A percentile compares a stretch with the other conserved stretches of the same genome.
phyloP scores from a whole-genome alignment of 345 rosid species.

The Theobroma cacao region DNA sequence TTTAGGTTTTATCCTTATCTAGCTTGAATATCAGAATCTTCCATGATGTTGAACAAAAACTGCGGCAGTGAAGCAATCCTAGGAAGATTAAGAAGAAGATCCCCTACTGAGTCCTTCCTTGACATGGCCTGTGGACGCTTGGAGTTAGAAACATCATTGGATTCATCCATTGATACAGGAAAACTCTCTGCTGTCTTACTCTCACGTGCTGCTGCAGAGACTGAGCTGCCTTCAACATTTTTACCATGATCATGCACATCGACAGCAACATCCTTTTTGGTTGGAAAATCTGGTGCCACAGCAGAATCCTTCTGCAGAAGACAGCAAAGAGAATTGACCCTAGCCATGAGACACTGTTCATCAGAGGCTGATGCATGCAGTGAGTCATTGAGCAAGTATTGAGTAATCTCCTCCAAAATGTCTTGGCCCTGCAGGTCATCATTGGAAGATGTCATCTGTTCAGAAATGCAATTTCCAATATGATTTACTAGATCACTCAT shows the following conservation, averaged over 20 bases:
- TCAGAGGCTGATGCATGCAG: slow-evolving; percentile 39
- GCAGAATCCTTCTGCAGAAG: slow-evolving; percentile 53
- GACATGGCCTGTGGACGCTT: slow-evolving; percentile 36
- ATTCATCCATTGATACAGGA: neutral
- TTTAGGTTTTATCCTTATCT: slow-evolving; percentile 14
- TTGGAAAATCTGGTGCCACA: slow-evolving; percentile 23
- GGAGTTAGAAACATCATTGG: slow-evolving; percentile 20
- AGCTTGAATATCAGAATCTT: slow-evolving; percentile 28
- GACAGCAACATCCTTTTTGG: slow-evolving; percentile 16
- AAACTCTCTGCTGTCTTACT: neutral
- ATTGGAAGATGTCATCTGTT: slow-evolving; percentile 25
- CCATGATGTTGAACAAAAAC: slow-evolving; percentile 40
- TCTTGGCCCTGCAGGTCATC: slow-evolving; percentile 31
- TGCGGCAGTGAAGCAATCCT: slow-evolving; percentile 61
- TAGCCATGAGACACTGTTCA: slow-evolving; percentile 48
- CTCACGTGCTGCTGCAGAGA: slow-evolving; percentile 2
- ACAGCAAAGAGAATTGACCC: slow-evolving; percentile 60
- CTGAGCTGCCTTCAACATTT: slow-evolving; percentile 7
- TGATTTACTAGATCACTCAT: slow-evolving; percentile 58
- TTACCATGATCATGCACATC: slow-evolving; percentile 4
- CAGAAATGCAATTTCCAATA: slow-evolving; percentile 53
- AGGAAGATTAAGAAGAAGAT: slow-evolving; percentile 62
- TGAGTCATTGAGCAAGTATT: slow-evolving; percentile 47
- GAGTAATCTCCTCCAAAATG: slow-evolving; percentile 43
- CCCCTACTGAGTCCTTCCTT: slow-evolving; percentile 60